phyloP scores from a whole-genome alignment of 1,139 yeast genomes.

The Saccharomyces hybrid region DNA sequence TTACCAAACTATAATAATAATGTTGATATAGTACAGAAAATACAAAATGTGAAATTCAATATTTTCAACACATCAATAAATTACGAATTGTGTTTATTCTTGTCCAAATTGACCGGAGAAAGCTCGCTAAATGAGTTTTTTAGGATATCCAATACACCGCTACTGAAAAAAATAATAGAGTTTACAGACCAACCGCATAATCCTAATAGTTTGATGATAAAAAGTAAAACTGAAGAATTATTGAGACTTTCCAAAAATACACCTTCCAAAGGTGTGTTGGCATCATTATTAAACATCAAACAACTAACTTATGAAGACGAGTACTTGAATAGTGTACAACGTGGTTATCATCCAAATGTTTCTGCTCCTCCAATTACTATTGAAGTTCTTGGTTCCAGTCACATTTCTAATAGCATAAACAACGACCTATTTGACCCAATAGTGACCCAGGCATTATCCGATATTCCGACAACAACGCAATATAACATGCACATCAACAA shows the following conservation, averaged over 20 bases:
- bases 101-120: conserved; percentile 48
- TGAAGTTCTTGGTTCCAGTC: conserved; percentile 44
- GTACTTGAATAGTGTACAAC: conserved; percentile 53
- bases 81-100: conserved; percentile 25
- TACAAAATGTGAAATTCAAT: conserved; percentile 31
- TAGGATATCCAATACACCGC: conserved; percentile 34
- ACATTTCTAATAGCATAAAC: conserved; percentile 42
- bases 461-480: conserved; percentile 61
- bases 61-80: conserved; percentile 22
- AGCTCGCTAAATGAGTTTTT: conserved; percentile 39
- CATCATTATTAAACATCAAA: conserved; percentile 43
- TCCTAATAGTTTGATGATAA: conserved; percentile 7
- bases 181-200: not conserved
- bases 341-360: conserved; percentile 57
- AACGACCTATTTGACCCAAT: conserved; percentile 44
- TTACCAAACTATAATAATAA: conserved; percentile 46
- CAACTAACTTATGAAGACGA: conserved; percentile 45
- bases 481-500: conserved; percentile 37
- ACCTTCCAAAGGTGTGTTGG: conserved; percentile 30
- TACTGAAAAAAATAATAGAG: conserved; percentile 46
- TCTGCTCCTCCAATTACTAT: conserved; percentile 77
- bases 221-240: conserved; percentile 17
- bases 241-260: conserved; percentile 9
- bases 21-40: conserved; percentile 40
- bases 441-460: conserved; percentile 52